These are phyloP conservation scores for Rhizopogon vesiculosus DNA, from an alignment of 768 basidiomycete genomes.

Conservation along the genomic window DNA sequence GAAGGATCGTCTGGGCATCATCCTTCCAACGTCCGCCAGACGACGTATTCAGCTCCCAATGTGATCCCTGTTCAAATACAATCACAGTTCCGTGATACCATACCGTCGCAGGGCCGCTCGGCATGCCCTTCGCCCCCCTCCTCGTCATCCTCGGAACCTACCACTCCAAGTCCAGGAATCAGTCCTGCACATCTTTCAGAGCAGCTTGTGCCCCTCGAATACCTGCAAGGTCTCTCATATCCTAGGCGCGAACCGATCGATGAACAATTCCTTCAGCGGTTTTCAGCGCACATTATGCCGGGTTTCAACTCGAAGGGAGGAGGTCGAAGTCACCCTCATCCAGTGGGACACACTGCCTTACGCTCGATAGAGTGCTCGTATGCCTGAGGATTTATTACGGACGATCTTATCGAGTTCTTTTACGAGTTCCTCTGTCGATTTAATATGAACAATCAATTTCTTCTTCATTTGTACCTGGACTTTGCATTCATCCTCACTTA, in stretches of 20 bases:
- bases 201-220: conserved; percentile 58
- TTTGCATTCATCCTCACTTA: background rate
- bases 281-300: conserved; percentile 31
- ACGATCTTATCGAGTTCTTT: background rate
- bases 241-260: conserved; percentile 59
- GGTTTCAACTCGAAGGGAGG: conserved; percentile 12
- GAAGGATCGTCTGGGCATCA: conserved; percentile 11
- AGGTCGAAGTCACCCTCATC: conserved; percentile 9
- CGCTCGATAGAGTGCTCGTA: background rate
- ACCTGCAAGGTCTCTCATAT: conserved; percentile 50
- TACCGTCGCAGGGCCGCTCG: conserved; percentile 17
- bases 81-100: conserved; percentile 15
- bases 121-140: conserved; percentile 28
- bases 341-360: background rate
- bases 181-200: conserved; percentile 18
- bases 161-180: conserved; percentile 30
- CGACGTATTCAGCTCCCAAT: conserved; percentile 29
- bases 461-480: background rate
- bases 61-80: conserved; percentile 9
- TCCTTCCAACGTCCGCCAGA: conserved; percentile 19
- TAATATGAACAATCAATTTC: background rate
- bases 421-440: background rate
- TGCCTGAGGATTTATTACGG: background rate
- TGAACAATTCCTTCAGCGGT: conserved; percentile 58
- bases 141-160: conserved; percentile 34